Evolutionary conservation across 805 yeast genomes (phyloP).

Genomic region (Candida qinlingensis): DNA sequence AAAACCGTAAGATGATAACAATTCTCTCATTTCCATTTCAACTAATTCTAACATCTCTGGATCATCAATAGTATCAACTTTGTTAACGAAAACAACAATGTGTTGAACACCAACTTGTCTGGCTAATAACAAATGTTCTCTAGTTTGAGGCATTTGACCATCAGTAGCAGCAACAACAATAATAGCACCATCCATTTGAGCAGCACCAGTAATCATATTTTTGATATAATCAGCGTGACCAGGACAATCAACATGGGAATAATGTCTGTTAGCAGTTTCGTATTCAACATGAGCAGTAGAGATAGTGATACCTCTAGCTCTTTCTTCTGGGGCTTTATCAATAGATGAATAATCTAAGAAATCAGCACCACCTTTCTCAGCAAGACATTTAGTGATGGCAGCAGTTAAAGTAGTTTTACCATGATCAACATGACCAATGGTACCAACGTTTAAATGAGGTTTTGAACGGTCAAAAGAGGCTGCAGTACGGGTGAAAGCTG

Average conservation of each 20-base stretch:
- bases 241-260: conserved; percentile 97
- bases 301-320: conserved; percentile 98
- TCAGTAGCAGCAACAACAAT: conserved; percentile 99
- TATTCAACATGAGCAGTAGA: conserved; percentile 98
- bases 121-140: conserved; percentile 96
- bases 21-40: conserved; percentile 99
- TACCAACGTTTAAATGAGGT: conserved; percentile 96
- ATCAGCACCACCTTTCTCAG: conserved; percentile 84
- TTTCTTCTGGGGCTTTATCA: conserved; percentile 98
- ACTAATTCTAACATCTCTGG: conserved; percentile 99
- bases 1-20: conserved; percentile 84
- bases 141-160: conserved; percentile 99
- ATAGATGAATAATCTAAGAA: conserved; percentile 91
- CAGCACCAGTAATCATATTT: conserved; percentile 99
- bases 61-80: conserved; percentile 96
- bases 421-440: conserved; percentile 98
- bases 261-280: conserved; percentile 91
- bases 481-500: conserved; percentile 36
- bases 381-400: conserved; percentile 92
- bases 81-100: conserved; percentile 96
- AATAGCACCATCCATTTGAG: conserved; percentile 99
- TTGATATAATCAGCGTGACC: conserved; percentile 99
- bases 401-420: conserved; percentile 98
- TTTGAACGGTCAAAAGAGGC: conserved; percentile 87
- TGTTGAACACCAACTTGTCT: conserved; percentile 99